phyloP scores from a whole-genome alignment of 208 protist genomes.

The Plasmodiophora brassicae region DNA sequence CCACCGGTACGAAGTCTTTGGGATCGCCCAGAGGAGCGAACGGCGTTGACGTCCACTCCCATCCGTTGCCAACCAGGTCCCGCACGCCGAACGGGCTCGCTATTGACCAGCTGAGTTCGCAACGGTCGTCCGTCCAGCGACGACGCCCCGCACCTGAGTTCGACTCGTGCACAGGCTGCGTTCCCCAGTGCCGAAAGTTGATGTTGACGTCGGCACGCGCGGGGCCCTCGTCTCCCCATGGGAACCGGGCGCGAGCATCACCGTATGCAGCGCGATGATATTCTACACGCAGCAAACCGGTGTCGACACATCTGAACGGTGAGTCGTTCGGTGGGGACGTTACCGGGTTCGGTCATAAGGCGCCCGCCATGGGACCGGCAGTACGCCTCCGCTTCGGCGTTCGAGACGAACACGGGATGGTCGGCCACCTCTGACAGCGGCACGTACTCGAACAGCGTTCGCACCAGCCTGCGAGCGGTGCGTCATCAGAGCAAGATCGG shows the following conservation, averaged over 20 bases:
- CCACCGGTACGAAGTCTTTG: background rate
- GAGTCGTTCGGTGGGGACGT: background rate
- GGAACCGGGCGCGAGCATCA: background rate
- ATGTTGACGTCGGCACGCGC: background rate
- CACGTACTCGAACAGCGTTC: background rate
- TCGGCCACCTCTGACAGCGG: background rate
- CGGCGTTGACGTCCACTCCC: background rate
- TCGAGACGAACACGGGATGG: background rate
- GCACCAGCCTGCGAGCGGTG: background rate
- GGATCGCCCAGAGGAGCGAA: background rate
- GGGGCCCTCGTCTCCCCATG: background rate
- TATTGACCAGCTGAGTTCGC: no score
- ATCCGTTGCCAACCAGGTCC: background rate
- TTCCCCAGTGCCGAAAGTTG: background rate
- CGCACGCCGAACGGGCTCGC: background rate
- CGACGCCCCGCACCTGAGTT: no score
- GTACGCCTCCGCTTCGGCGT: conserved; percentile 14
- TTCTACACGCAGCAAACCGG: background rate
- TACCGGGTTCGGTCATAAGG: conserved; percentile 23
- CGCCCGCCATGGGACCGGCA: background rate
- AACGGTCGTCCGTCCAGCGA: no score
- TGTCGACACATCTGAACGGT: background rate
- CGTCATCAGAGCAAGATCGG: no score
- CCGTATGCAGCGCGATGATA: background rate
- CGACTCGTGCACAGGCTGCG: no score